Percentiles rank a stretch among this genome's conserved stretches.
Conservation (phyloP, 352 stramenopile genomes). For the Pythium apleroticum region DNA sequence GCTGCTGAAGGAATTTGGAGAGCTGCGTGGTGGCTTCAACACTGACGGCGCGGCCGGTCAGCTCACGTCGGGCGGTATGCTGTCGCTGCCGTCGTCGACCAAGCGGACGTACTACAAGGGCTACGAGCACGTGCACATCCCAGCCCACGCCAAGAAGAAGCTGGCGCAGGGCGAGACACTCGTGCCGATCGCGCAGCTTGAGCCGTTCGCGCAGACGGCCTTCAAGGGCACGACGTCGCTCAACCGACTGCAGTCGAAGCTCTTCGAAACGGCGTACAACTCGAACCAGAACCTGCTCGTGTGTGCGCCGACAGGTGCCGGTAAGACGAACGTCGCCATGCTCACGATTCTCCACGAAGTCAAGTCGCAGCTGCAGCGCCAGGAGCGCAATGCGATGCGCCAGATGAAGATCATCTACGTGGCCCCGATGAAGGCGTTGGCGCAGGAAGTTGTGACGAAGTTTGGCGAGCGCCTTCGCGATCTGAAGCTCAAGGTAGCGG, state of each 20-base stretch:
- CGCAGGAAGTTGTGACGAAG: conserved; percentile 99
- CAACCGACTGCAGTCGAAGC: conserved; percentile 98
- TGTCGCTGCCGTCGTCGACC: conserved; percentile 57
- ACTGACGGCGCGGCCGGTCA: conserved; percentile 62
- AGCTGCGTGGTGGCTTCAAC: conserved; percentile 70
- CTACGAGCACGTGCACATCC: conserved; percentile 85
- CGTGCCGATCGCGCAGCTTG: conserved; percentile 62
- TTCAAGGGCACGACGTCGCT: conserved; percentile 82
- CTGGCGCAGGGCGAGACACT: conserved; percentile 55
- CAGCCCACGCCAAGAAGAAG: conserved; percentile 63
- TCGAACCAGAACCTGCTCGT: conserved; percentile 98
- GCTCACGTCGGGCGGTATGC: conserved; percentile 49
- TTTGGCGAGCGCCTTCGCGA: conserved; percentile 89
- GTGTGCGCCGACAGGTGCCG: conserved; percentile 90
- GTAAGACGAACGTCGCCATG: conserved; percentile 99
- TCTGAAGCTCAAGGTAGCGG: conserved; percentile 78
- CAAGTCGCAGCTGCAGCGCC: conserved; percentile 62
- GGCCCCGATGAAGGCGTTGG: conserved; percentile 97
- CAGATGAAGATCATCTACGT: conserved; percentile 96
- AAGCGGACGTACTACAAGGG: conserved; percentile 79
- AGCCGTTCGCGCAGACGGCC: conserved; percentile 73
- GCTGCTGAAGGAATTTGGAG: conserved; percentile 73
- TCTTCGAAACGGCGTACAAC: conserved; percentile 96
- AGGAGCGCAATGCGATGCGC: conserved; percentile 40
- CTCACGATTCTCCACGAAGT: conserved; percentile 94